Conservation (phyloP, 805 yeast genomes). For the Metschnikowia baotianmanensis region DNA sequence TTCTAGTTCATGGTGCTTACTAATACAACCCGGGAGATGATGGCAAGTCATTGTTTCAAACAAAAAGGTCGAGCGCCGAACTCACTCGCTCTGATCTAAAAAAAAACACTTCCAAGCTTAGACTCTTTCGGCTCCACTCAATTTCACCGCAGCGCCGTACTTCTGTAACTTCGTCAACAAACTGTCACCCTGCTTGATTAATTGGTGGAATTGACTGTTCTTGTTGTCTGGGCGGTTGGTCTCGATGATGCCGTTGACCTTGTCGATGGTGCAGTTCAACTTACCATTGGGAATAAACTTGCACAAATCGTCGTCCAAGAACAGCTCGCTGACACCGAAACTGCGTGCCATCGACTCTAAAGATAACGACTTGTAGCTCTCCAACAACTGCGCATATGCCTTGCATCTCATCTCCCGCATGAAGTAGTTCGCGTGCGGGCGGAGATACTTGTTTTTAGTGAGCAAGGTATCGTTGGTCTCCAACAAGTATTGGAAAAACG, state of each 20-base stretch:
- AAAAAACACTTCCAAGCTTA: neutral
- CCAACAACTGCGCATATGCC: conserved; percentile 91
- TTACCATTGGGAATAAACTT: conserved; percentile 91
- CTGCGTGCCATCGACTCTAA: conserved; percentile 90
- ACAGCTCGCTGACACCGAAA: conserved; percentile 85
- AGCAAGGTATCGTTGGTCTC: conserved; percentile 74
- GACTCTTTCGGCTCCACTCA: conserved; percentile 83
- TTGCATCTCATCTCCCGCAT: conserved; percentile 91
- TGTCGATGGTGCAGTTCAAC: conserved; percentile 92
- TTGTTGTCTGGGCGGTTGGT: conserved; percentile 96
- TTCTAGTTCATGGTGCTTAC: too few species aligned
- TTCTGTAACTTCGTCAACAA: conserved; percentile 92
- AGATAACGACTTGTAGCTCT: conserved; percentile 88
- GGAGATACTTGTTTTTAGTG: conserved; percentile 59
- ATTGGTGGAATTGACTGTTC: conserved; percentile 84
- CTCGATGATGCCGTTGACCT: conserved; percentile 91
- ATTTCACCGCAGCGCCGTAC: conserved; percentile 94
- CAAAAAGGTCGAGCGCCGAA: too few species aligned
- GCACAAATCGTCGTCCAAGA: conserved; percentile 82
- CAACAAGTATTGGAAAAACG: conserved; percentile 73
- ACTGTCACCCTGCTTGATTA: conserved; percentile 90
- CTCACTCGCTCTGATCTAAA: too few species aligned
- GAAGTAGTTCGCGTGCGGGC: conserved; percentile 78
- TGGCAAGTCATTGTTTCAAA: too few species aligned
- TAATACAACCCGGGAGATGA: too few species aligned